Evolutionary conservation across 495 filamentous ascomycete species (phyloP).

Genomic region (Penicillium roqueforti): DNA sequence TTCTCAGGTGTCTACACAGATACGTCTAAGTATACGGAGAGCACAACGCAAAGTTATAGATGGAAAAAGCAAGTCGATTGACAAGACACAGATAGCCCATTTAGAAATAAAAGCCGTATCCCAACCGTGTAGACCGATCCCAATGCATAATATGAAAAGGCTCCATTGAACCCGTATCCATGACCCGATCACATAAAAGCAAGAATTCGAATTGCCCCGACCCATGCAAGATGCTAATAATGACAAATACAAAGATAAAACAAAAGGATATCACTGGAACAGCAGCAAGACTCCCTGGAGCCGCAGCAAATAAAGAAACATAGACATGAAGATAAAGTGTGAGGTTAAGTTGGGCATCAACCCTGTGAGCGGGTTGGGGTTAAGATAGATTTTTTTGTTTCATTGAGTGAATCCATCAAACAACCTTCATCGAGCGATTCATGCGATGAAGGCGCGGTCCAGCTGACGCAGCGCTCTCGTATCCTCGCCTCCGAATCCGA

Average conservation of each 20-base stretch:
- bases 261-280: conserved; percentile 4
- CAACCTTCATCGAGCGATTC: neutral
- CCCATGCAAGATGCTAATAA: conserved; percentile 12
- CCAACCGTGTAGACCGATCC: conserved; percentile 7
- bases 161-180: conserved; percentile 1
- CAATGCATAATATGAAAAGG: conserved; percentile 9
- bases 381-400: neutral
- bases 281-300: neutral
- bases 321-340: neutral
- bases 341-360: neutral
- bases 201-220: conserved; percentile 1
- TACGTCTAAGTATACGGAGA: neutral
- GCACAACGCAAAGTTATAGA: neutral
- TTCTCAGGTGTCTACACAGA: neutral
- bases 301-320: neutral
- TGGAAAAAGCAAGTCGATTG: neutral
- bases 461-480: conserved; percentile 61
- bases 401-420: too few relatives aligned
- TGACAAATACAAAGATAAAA: conserved; percentile 2
- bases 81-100: neutral
- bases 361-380: neutral
- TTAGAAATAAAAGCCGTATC: neutral
- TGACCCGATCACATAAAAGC: conserved; percentile 2
- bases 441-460: conserved; percentile 49
- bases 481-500: conserved; percentile 60